Conservation (phyloP, 768 basidiomycete genomes). For the Zangia roseola region DNA sequence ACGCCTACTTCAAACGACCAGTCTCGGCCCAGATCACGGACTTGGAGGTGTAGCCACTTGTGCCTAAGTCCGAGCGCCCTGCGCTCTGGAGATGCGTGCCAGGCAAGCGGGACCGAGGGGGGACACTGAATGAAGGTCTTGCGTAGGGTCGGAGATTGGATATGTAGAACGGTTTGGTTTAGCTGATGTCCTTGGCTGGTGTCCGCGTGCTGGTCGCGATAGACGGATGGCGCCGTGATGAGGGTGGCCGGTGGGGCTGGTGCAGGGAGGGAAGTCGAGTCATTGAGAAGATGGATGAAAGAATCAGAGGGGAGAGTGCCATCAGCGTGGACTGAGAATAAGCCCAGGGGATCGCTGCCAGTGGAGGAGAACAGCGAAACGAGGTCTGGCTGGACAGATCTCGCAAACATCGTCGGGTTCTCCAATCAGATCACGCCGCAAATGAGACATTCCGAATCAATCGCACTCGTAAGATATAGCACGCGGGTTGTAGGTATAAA, state of each 20-base stretch:
- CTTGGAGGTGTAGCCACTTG: conserved; percentile 75
- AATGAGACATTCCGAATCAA: conserved; percentile 14
- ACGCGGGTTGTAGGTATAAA: conserved; percentile 6
- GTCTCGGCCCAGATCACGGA: conserved; percentile 61
- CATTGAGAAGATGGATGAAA: conserved; percentile 61
- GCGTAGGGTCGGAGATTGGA: conserved; percentile 72
- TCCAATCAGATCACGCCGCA: conserved; percentile 18
- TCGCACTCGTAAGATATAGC: conserved; percentile 4
- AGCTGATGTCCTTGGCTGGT: conserved; percentile 39
- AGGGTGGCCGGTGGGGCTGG: conserved; percentile 47
- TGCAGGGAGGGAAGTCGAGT: conserved; percentile 47
- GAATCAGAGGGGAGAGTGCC: conserved; percentile 57
- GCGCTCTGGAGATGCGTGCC: conserved; percentile 6
- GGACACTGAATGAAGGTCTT: conserved; percentile 71
- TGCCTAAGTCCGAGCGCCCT: conserved; percentile 58
- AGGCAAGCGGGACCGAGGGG: conserved; percentile 24
- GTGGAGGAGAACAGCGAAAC: conserved; percentile 80
- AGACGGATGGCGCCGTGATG: conserved; percentile 40
- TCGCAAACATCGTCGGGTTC: conserved; percentile 46
- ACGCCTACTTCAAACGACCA: conserved; percentile 79
- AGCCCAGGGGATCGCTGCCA: conserved; percentile 54
- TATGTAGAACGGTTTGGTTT: conserved; percentile 69
- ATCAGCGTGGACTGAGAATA: conserved; percentile 54
- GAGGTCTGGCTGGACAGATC: conserved; percentile 56
- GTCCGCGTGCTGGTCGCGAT: conserved; percentile 27